Conservation (phyloP, 2,329 filamentous ascomycete genomes). For the Fusarium xylarioides region DNA sequence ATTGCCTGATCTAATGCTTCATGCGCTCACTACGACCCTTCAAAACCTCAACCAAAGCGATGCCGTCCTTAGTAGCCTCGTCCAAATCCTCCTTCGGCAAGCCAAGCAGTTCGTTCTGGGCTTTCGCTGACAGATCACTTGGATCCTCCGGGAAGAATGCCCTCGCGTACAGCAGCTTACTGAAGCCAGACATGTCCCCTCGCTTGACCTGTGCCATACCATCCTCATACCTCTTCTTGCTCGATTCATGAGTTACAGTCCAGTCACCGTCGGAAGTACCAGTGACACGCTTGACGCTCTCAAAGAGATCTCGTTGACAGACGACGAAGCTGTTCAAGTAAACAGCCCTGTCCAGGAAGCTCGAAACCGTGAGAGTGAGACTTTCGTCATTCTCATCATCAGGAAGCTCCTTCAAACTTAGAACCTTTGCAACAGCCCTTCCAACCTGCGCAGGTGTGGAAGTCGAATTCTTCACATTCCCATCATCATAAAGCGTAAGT, state of each 20-base stretch:
- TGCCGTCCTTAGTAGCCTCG: constrained; percentile 57
- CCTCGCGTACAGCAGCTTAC: constrained; percentile 60
- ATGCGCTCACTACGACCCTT: constrained; percentile 23
- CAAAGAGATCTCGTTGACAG: constrained; percentile 71
- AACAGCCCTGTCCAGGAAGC: constrained; percentile 55
- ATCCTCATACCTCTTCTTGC: constrained; percentile 56
- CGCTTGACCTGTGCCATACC: constrained; percentile 53
- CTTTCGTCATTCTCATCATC: constrained; percentile 44
- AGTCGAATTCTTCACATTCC: constrained; percentile 48
- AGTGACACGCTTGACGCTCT: constrained; percentile 65
- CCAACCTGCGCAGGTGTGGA: constrained; percentile 66
- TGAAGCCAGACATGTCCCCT: constrained; percentile 55
- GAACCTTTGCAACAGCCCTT: constrained; percentile 58
- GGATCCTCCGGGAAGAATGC: constrained; percentile 54
- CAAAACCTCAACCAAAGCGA: constrained; percentile 52
- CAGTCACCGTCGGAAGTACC: constrained; percentile 66
- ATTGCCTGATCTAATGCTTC: not conserved
- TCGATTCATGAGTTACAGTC: constrained; percentile 59
- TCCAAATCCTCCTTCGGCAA: constrained; percentile 65
- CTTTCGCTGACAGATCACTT: constrained; percentile 49
- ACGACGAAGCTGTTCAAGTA: constrained; percentile 65
- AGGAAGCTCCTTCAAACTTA: constrained; percentile 57
- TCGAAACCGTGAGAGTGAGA: constrained; percentile 48
- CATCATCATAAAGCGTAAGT: constrained; percentile 60
- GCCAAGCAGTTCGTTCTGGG: constrained; percentile 59